Evolutionary conservation across 2,329 filamentous ascomycete species (phyloP), one percentile per base, ranked within the genome.

Genomic region (Ceratocystiopsis sp.): DNA sequence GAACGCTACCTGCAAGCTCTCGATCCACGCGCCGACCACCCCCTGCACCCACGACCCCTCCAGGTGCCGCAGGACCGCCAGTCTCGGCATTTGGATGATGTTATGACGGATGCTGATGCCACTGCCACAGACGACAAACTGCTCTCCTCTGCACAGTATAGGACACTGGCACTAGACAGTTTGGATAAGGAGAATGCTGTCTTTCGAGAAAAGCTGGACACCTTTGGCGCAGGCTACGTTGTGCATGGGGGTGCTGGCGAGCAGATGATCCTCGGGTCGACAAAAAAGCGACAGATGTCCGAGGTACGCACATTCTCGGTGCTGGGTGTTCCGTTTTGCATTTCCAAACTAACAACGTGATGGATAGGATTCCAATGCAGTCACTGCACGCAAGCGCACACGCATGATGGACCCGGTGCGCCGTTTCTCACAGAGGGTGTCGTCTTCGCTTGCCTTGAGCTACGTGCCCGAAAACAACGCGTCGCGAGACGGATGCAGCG

Each of bases 1-100:
- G 48, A 51, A 40, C 48, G 50, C 17, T 50, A 51, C 43, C 25
- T 48, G 6, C 45, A 46, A 41, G 50, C 48, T 15, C 43, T 51
- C 38, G 38, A 45, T 17, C 41, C 48, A 10, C 16, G 29, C 3
- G 41, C 36, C 19, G 47, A 51, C 43, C 50, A 51, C 25, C 50
- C 50, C 11, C 46, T 51, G 40, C 50, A 50, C 41, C 50, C 50
- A 4, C 48, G 37, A 16, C 48, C 50, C n/a, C 49, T 49, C 5
- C 42, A 37, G 32, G 37, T 42, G 12, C 13, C 40, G 15, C 5
- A 29, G 3, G n/a, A 21, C 8, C 43, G 41, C 34, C 43, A 42
- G 17, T 18, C 25, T 16, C 40, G 37, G 37, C 38, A 42, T 19
- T 16, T 41, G 37, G 35, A 33, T 2, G 25, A 29, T 7, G 19